Percentiles rank a stretch among this genome's conserved stretches.
These are phyloP conservation scores for Aspergillus affinis DNA, from an alignment of 495 filamentous ascomycete genomes.

Conservation along the genomic window DNA sequence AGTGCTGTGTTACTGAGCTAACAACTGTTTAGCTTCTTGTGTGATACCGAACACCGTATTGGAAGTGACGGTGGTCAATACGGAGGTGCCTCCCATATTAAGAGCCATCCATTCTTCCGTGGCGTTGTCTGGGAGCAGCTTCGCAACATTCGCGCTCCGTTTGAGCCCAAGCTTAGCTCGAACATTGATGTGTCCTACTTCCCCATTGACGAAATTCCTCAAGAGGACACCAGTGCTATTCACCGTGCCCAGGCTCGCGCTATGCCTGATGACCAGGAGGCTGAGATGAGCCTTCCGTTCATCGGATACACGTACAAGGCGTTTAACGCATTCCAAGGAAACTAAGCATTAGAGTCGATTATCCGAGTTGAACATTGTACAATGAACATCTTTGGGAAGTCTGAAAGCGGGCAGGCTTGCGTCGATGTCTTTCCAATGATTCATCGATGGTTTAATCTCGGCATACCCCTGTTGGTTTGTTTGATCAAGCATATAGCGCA, in stretches of 20 bases:
- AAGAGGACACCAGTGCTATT: slow-evolving; percentile 76
- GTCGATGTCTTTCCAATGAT: slow-evolving; percentile 27
- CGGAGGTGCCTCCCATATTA: slow-evolving; percentile 84
- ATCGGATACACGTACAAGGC: slow-evolving; percentile 99
- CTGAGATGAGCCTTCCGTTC: slow-evolving; percentile 93
- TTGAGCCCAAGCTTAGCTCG: slow-evolving; percentile 87
- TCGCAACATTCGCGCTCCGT: slow-evolving; percentile 88
- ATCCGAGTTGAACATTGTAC: slow-evolving; percentile 16
- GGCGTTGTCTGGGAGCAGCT: slow-evolving; percentile 92
- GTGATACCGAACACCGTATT: slow-evolving; percentile 85
- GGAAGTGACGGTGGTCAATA: slow-evolving; percentile 63
- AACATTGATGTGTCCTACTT: slow-evolving; percentile 98
- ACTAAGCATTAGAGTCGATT: slow-evolving; percentile 23
- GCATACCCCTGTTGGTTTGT: slow-evolving; percentile 21
- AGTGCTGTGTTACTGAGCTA: slow-evolving; percentile 10
- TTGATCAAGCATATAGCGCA: slow-evolving; percentile 46
- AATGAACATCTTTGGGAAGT: slow-evolving; percentile 22
- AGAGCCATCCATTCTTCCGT: slow-evolving; percentile 90
- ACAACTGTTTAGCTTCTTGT: slow-evolving; percentile 70
- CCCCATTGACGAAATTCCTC: slow-evolving; percentile 95
- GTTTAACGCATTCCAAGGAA: slow-evolving; percentile 75
- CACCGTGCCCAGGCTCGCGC: slow-evolving; percentile 65
- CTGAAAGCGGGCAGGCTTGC: slow-evolving; percentile 43
- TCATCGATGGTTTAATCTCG: slow-evolving; percentile 23
- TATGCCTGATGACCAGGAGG: slow-evolving; percentile 60